Evolutionary conservation across 768 basidiomycete genomes (phyloP).

Genomic region (Calocera viscosa): DNA sequence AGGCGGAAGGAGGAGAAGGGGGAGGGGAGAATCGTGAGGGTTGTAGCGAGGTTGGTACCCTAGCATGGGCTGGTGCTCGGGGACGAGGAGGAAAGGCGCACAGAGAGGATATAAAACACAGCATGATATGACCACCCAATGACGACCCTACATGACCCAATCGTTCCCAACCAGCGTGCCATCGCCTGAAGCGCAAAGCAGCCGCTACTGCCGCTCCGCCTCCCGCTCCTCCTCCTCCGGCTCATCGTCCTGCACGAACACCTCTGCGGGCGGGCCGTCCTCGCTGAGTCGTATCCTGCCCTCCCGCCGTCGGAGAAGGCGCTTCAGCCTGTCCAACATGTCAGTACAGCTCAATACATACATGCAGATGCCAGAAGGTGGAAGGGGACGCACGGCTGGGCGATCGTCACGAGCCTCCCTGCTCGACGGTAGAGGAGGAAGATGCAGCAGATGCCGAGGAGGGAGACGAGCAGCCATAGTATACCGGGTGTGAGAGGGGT

Average conservation of each 20-base stretch:
- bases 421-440: neutral
- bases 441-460: neutral
- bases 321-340: neutral
- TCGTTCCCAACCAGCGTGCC: neutral
- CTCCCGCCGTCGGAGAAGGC: neutral
- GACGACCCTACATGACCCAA: neutral
- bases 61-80: neutral
- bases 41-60: neutral
- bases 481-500: neutral
- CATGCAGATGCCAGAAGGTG: too few relatives aligned
- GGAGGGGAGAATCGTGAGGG: neutral
- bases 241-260: neutral
- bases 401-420: neutral
- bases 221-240: neutral
- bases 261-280: neutral
- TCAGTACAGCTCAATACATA: neutral
- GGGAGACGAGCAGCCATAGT: neutral
- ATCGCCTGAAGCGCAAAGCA: neutral
- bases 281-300: neutral
- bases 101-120: neutral
- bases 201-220: neutral
- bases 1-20: neutral
- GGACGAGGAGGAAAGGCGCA: neutral
- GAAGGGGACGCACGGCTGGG: neutral
- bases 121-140: neutral